Evolutionary conservation across 345 rosid species (phyloP).

Genomic region (Salix brachista): DNA sequence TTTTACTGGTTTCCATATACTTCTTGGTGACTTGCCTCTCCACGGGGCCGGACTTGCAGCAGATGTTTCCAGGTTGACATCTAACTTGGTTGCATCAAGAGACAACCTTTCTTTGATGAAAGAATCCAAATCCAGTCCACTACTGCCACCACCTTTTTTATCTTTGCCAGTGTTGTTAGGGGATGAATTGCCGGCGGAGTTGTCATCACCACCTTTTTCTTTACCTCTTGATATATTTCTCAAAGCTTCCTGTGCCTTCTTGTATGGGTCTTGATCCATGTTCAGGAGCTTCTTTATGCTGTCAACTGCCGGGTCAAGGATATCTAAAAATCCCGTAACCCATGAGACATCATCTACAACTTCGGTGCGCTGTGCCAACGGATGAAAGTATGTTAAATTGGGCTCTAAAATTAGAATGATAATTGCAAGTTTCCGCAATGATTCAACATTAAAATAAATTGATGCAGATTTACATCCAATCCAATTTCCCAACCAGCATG

Average conservation of each 20-base stretch:
- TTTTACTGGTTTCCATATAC: slow-evolving; percentile 36
- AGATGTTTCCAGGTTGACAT: slow-evolving; percentile 39
- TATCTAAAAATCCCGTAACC: slow-evolving; percentile 78
- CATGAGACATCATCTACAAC: slow-evolving; percentile 91
- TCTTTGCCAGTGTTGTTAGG: slow-evolving; percentile 30
- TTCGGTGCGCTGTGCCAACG: slow-evolving; percentile 65
- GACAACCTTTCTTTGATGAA: slow-evolving; percentile 52
- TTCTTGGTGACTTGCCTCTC: slow-evolving; percentile 33
- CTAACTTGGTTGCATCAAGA: slow-evolving; percentile 56
- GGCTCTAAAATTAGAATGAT: too few relatives aligned
- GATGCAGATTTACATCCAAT: too few relatives aligned
- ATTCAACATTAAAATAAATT: too few relatives aligned
- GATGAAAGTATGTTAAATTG: not conserved
- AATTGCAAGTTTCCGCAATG: too few relatives aligned
- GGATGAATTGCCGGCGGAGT: slow-evolving; percentile 1
- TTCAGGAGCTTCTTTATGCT: slow-evolving; percentile 77
- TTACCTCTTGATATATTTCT: slow-evolving; percentile 19
- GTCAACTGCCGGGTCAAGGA: slow-evolving; percentile 88
- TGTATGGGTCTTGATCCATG: slow-evolving; percentile 47
- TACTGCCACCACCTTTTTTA: slow-evolving; percentile 24
- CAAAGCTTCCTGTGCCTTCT: slow-evolving; percentile 28
- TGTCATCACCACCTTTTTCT: slow-evolving; percentile 22
- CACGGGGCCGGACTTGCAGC: slow-evolving; percentile 19
- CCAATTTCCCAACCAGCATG: too few relatives aligned
- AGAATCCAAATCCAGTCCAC: slow-evolving; percentile 55